phyloP scores from a whole-genome alignment of 139 green algal genomes.

The Chlorella sorokiniana region DNA sequence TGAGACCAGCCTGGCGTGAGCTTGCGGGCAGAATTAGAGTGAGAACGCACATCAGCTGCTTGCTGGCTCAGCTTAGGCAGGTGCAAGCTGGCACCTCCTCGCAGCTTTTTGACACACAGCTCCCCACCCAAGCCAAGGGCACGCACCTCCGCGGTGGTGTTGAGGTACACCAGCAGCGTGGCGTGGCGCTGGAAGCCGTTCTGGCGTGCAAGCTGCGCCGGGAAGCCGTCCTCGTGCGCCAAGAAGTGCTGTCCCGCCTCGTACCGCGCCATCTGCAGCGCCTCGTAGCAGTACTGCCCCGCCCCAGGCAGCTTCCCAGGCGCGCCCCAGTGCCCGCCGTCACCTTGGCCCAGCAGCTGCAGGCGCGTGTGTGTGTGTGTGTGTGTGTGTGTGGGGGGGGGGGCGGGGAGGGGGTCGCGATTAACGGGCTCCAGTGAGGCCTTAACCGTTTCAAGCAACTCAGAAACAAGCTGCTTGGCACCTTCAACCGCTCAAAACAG shows the following conservation, averaged over 20 bases:
- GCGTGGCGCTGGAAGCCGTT: constrained; percentile 80
- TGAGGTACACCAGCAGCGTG: constrained; percentile 79
- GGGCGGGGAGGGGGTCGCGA: too few species aligned
- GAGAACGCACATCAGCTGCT: too few species aligned
- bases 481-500: background rate
- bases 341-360: constrained; percentile 43
- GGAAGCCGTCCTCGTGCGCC: constrained; percentile 77
- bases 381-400: too few species aligned
- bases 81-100: too few species aligned
- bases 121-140: too few species aligned
- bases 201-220: constrained; percentile 43
- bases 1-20: background rate
- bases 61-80: too few species aligned
- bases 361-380: too few species aligned
- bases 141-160: background rate
- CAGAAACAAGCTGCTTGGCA: too few species aligned
- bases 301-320: constrained; percentile 52
- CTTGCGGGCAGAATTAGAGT: background rate
- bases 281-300: constrained; percentile 69
- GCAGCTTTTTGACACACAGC: too few species aligned
- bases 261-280: constrained; percentile 71
- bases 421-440: too few species aligned
- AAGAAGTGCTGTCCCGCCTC: constrained; percentile 68
- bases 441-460: too few species aligned
- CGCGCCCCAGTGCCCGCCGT: constrained; percentile 44